These are phyloP conservation scores for Micractinium conductrix DNA, from an alignment of 139 green algal species.

Conservation along the genomic window DNA sequence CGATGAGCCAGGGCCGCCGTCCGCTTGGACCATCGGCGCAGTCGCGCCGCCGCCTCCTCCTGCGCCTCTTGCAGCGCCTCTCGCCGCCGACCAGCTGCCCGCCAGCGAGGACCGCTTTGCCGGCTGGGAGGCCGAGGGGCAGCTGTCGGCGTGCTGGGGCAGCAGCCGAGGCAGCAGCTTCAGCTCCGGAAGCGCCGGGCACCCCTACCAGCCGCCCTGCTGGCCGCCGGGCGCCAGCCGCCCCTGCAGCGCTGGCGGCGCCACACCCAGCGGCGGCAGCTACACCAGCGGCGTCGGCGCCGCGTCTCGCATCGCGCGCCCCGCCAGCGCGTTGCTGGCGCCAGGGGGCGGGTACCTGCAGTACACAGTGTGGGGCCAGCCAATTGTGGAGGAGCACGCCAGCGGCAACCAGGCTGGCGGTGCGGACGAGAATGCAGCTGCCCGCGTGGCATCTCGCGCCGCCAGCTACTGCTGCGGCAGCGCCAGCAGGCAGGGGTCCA, in stretches of 20 bases:
- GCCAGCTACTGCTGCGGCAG: too few species aligned
- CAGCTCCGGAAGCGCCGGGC: background rate
- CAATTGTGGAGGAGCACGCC: background rate
- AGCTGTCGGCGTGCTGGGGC: constrained; percentile 3
- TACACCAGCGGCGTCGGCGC: background rate
- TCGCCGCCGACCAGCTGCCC: too few species aligned
- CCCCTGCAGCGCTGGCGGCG: background rate
- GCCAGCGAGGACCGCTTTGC: background rate
- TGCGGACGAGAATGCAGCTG: background rate
- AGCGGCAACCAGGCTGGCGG: background rate
- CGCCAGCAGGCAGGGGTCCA: too few species aligned
- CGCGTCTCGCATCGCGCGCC: background rate
- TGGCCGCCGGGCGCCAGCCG: background rate
- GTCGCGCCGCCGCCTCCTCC: background rate
- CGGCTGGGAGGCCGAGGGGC: background rate
- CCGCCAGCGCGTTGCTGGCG: background rate
- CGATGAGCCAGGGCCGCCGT: background rate
- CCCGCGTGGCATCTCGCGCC: too few species aligned
- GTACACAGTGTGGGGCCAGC: background rate
- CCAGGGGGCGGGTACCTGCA: background rate
- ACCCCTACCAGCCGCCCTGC: background rate
- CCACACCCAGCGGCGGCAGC: background rate
- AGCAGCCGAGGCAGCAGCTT: background rate
- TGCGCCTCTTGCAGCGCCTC: background rate
- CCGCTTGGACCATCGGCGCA: background rate